These are phyloP conservation scores for Colletotrichum sp. DNA, from an alignment of 2,329 filamentous ascomycete genomes.

Conservation along the genomic window DNA sequence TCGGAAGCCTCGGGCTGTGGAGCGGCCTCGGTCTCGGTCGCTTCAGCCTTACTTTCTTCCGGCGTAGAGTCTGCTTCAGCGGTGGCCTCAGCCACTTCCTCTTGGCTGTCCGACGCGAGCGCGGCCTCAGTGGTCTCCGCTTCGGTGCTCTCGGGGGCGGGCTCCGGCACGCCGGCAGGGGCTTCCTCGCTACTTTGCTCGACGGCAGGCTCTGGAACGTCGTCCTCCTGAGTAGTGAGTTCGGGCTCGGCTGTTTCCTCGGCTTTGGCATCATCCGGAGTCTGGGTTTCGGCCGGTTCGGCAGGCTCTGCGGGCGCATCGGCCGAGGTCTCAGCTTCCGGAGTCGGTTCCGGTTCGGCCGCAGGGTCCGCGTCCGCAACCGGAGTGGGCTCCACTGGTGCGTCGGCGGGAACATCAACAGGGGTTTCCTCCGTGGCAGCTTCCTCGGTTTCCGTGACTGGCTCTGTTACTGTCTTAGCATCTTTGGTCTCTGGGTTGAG, in stretches of 20 bases:
- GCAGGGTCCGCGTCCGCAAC: neutral
- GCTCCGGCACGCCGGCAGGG: neutral
- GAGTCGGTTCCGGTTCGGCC: neutral
- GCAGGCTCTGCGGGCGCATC: neutral
- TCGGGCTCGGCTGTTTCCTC: neutral
- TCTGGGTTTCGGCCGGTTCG: neutral
- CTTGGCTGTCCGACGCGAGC: neutral
- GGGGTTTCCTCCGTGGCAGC: neutral
- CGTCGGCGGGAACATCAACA: neutral
- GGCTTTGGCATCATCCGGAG: neutral
- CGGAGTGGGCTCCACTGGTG: neutral
- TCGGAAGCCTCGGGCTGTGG: neutral
- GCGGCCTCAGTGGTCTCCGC: neutral
- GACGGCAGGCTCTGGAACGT: neutral
- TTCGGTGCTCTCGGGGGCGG: neutral
- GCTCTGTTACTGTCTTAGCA: slow-evolving; percentile 10
- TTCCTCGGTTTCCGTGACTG: neutral
- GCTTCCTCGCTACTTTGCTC: neutral
- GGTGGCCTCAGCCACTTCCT: neutral
- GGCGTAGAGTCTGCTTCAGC: neutral
- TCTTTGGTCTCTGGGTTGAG: neutral
- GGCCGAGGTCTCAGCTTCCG: neutral
- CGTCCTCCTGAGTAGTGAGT: neutral
- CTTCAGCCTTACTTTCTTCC: neutral
- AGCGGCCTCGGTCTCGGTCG: neutral